Evolutionary conservation across 352 stramenopile species (phyloP), one percentile per base, ranked within the genome.

Genomic region (Phytophthora crassamura): DNA sequence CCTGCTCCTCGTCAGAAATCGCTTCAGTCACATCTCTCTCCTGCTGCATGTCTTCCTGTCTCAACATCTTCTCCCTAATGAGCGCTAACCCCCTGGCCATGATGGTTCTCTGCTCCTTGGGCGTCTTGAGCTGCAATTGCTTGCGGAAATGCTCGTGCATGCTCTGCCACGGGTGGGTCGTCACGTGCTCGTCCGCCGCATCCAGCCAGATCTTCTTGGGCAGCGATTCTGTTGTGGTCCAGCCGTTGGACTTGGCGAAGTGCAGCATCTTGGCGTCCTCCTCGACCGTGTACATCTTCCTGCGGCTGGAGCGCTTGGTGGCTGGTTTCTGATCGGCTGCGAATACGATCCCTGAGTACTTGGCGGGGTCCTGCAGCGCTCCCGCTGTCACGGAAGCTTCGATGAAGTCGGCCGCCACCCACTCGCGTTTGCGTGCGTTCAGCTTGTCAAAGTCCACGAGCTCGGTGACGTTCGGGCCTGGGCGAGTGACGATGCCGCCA

Each of bases 81-180:
- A 80, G 28, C 4, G 25, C 67, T 51, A 70, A n/a, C 22, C 36
- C 75, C 40, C 70, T 50, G 25, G 58, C 7, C 48, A 82, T 53
- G 9, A 74, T 56, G 8, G 60, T 50, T 8, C 60, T 43, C 18
- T 72, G 77, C 40, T 88, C 66, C 7, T 40, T 42, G 5, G 61
- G 61, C 0, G 77, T 87, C 36, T 82, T 72, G 49, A 20, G 65
- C 45, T 59, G 49, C 25, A 88, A 46, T 7, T 76, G 43, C 53
- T 82, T 87, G 12, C 65, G 67, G 49, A 77, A 86, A 36, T 70
- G 79, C 46, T 86, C 69, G 49, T 81, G 68, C 81, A 90, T 87
- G 36, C 81, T 88, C 12, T 67, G 47, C 0, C 57, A 59, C 9
- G 72, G 62, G 18, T 80, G 81, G 1, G 43, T 43, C 11, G 69